A percentile compares a stretch with the other conserved stretches of the same genome.
Conservation (phyloP, 768 basidiomycete genomes). For the Fibroporia radiculosa region DNA sequence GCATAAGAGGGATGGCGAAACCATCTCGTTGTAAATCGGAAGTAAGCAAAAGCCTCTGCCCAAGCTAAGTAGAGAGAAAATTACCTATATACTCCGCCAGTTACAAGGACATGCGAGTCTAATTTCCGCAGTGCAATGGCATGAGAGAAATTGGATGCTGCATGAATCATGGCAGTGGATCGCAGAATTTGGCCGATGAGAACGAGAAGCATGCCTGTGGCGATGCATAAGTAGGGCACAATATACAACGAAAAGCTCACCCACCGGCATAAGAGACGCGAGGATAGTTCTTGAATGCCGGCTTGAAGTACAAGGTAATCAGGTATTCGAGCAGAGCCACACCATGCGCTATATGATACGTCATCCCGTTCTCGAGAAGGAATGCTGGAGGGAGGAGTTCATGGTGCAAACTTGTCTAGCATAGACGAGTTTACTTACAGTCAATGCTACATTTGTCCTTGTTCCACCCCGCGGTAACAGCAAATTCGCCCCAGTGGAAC, state of each 20-base stretch:
- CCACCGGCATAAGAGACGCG: conserved; percentile 55
- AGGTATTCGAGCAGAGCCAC: conserved; percentile 78
- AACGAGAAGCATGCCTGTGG: conserved; percentile 56
- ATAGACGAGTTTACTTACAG: conserved; percentile 54
- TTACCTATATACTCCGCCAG: conserved; percentile 85
- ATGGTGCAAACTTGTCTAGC: background rate
- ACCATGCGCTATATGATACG: conserved; percentile 81
- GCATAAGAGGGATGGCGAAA: conserved; percentile 94
- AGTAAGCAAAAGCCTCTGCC: conserved; percentile 21
- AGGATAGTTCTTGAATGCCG: conserved; percentile 51
- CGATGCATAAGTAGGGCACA: background rate
- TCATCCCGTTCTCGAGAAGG: conserved; percentile 80
- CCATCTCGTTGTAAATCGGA: conserved; percentile 39
- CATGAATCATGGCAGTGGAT: conserved; percentile 94
- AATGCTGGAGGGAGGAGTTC: conserved; percentile 54
- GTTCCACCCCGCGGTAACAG: conserved; percentile 95
- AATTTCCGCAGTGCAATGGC: conserved; percentile 70
- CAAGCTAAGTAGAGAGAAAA: no score
- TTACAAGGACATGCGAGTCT: conserved; percentile 72
- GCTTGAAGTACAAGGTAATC: conserved; percentile 56
- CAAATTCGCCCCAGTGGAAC: conserved; percentile 94
- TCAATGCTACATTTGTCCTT: conserved; percentile 85
- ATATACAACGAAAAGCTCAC: conserved; percentile 13
- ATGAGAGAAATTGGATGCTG: conserved; percentile 91
- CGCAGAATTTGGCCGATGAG: conserved; percentile 70